Evolutionary conservation across 768 basidiomycete genomes (phyloP), one percentile per base, ranked within the genome.

Genomic region (Termitomyces sp.): DNA sequence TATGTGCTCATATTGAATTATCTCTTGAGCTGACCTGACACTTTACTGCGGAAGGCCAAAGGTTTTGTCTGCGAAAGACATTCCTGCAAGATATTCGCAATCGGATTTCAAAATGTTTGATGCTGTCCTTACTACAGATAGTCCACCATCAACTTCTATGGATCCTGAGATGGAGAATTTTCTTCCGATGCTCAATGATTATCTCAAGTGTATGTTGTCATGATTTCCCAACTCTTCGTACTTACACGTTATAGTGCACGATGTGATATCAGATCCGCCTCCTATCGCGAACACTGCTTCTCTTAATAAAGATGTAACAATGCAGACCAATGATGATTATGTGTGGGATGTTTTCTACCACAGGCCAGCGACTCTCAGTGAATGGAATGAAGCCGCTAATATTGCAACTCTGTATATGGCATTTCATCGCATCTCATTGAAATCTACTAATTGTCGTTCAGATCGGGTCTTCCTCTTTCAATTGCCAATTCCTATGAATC

Each of bases 291-390:
- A 20, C n/a, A 52, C 57, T 36, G 48, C n/a, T n/a, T 46, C 62
- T 54, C 33, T 13, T 49, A 30, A 3, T 11, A 28, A 40, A 36
- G 46, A 57, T 20, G 33, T 50, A 32, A 54, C n/a, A 5, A 52
- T 57, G 43, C 57, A 57, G 45, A 43, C 44, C 24, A 52, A 40
- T 22, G 78, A 78, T 28, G 90, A 91, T 63, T 92, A 89, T 62
- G 90, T 92, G 24, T 92, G 86, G 83, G 90, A 92, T 64, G 82
- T 92, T 22, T 92, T 91, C 66, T 91, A 90, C 63, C 87, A 87
- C 61, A 77, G 84, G 24, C 85, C 86, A 0, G 77, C 78, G 20
- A 78, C 82, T 11, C 68, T 83, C 41, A 76, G 76, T 18, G 84
- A 87, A 69, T 84, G 85, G 79, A 82, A 81, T 55, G 76, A 80